Evolutionary conservation across 2,329 filamentous ascomycete genomes (phyloP).

Genomic region (Monosporascus sp.): DNA sequence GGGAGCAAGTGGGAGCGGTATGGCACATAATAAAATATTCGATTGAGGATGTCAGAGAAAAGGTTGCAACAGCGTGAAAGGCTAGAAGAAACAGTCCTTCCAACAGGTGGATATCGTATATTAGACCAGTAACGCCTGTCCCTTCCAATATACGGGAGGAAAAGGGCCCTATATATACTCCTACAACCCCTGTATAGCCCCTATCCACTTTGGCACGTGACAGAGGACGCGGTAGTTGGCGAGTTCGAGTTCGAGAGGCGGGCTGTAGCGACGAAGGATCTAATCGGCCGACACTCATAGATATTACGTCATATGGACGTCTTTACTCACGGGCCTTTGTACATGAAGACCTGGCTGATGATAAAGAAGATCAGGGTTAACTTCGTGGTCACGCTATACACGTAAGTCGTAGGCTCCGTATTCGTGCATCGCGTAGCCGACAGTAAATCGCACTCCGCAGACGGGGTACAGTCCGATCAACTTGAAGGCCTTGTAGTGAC

Average conservation of each 20-base stretch:
- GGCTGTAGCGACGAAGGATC: constrained; percentile 27
- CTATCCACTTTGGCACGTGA: no score
- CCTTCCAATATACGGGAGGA: no score
- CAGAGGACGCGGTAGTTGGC: constrained; percentile 60
- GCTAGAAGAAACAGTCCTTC: no score
- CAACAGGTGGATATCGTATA: no score
- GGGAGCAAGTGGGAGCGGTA: constrained; percentile 48
- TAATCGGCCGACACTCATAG: no score
- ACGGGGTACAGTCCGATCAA: constrained; percentile 46
- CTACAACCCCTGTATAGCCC: no score
- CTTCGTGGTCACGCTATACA: constrained; percentile 22
- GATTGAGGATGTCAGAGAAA: constrained; percentile 55
- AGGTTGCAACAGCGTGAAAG: no score
- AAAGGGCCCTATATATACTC: no score
- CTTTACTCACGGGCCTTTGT: constrained; percentile 31
- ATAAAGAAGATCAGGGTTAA: constrained; percentile 36
- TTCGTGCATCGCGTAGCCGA: constrained; percentile 50
- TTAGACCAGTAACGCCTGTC: no score
- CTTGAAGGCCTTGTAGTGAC: constrained; percentile 47
- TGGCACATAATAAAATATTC: constrained; percentile 55
- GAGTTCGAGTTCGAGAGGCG: constrained; percentile 53
- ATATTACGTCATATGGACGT: not conserved
- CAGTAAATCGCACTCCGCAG: constrained; percentile 45
- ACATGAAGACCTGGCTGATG: constrained; percentile 35
- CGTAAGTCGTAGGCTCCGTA: constrained; percentile 46